Base-by-base conservation (phyloP, 2,329 filamentous ascomycete genomes). In the Stagonosporopsis chrysanthemi region DNA sequence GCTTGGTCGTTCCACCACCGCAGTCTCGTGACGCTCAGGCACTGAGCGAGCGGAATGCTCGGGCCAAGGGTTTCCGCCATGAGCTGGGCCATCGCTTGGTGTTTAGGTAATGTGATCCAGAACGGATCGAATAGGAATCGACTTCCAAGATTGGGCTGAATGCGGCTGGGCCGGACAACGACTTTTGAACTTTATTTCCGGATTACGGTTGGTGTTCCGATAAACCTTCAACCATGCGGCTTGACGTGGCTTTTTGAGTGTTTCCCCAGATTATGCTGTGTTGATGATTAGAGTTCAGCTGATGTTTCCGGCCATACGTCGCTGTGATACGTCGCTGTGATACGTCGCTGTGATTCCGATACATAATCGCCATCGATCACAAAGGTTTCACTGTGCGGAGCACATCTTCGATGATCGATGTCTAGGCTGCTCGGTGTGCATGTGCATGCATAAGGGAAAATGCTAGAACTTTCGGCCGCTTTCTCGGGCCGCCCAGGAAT, bases 51-150 rank as follows among this genome's bases (percentile, higher is more conserved):
- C 64, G 64, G 64, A 63, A 61, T 60, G 60, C 62, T 63, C 63
- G 62, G 60, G 42, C 62, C 64, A 65, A 67, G 64, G 51, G 38
- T 60, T 65, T 60, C 65, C 65, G 65, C 65, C 54, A 53, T 51
- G 31, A 33, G 23, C 41, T 39, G 43, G 43, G 44, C 48, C 35
- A 42, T 51, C 42, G 33, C 39, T 57, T 39, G 31, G 42, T 31
- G 38, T 43, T 47, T 52, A 52, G 54, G 48, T 57, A 57, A 57
- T 43, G 24, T 26, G 44, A 44, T 38, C 26, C 44, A 49, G 49
- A 35, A 29, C 44, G 44, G 55, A 41, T 49, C 49, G 40, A 43
- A 42, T 41, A 9, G 22, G 39, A 41, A 19, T 23, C 17, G 9
- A 42, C 29, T 48, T 46, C 50, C 35, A 26, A 45, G 42, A 31